Conservation (phyloP, 257 asterid species). For the Ilex aquifolium region DNA sequence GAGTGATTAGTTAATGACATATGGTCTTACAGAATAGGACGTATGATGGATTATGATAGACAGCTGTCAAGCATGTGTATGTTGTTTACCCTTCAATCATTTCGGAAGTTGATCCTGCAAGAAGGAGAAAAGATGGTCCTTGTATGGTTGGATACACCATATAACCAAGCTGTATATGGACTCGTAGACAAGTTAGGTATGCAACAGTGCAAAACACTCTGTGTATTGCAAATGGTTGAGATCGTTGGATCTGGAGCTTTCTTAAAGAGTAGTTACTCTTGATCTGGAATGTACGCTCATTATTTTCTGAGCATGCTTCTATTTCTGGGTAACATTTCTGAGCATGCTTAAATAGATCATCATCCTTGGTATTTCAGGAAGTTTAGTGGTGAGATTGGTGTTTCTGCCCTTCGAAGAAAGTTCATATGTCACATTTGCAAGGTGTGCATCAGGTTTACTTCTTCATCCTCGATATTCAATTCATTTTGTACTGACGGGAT, state of each 20-base stretch:
- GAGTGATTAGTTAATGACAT: conserved; percentile 5
- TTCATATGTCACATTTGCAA: conserved; percentile 87
- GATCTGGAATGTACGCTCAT: not conserved
- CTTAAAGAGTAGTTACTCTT: no score
- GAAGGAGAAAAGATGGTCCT: conserved; percentile 98
- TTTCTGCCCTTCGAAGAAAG: conserved; percentile 98
- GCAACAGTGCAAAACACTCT: conserved; percentile 5
- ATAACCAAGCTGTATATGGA: conserved; percentile 97
- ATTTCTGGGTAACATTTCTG: no score
- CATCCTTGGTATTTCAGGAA: conserved; percentile 59
- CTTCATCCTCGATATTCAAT: conserved; percentile 25
- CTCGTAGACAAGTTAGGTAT: conserved; percentile 93
- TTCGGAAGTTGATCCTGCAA: conserved; percentile 85
- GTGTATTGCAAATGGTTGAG: conserved; percentile 2
- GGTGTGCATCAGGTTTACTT: conserved; percentile 92
- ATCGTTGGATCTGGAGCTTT: conserved; percentile 9
- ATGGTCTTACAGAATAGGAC: conserved; percentile 52
- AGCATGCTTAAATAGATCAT: conserved; percentile 12
- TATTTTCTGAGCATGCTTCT: not conserved
- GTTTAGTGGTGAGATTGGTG: conserved; percentile 93
- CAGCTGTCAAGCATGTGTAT: conserved; percentile 73
- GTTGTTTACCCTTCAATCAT: conserved; percentile 81
- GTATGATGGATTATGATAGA: conserved; percentile 41
- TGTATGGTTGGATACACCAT: conserved; percentile 94
- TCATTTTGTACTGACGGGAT: conserved; percentile 4